Base-by-base conservation (phyloP, 2,329 filamentous ascomycete species). In the Fusarium sp. region DNA sequence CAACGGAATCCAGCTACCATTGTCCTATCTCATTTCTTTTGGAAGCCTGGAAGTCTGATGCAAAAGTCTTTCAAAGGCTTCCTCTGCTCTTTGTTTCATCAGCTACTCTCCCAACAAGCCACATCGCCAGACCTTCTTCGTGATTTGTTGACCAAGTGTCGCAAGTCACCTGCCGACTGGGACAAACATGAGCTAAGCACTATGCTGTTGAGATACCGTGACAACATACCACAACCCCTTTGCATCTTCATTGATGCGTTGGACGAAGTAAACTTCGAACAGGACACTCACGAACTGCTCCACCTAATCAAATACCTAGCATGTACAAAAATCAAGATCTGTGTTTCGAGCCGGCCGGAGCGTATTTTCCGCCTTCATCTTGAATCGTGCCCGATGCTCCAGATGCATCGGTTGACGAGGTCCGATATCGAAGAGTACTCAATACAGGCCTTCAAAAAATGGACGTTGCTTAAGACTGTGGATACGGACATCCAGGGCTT, bases 221-320 rank as follows among this genome's bases (percentile, higher is more conserved):
- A 46, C 4, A 34, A 41, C 2, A 4, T 41, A 8, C 20, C 13
- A 7, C 42, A 15, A 2, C 18, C 51, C 3, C 8, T 49, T 1
- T 60, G 42, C 20, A 16, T 60, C 7, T 56, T 60, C 11, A 49
- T 60, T 3, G 57, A 56, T 31, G 57, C 51, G 11, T 8, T 60
- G 2, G 42, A 60, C 13, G 51, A 60, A 20, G 23, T n/a, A 8
- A 0, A 30, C 8, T 4, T 4, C 2, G 42, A 37, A 6, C 16
- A 41, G 23, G 57, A 60, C 8, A 36, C 11, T 1, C 2, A 23
- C 1, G 26, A 56, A 2, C 1, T 47, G 6, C n/a, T 60, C 3
- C 4, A 20, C 2, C 34, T 60, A 2, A 18, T 60, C 20, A 51
- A 41, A 7, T 2, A 4, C 6, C 8, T 42, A 1, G 7, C 8